Conservation (phyloP, 768 basidiomycete genomes). For the Gloeopeniophorella convolvens region DNA sequence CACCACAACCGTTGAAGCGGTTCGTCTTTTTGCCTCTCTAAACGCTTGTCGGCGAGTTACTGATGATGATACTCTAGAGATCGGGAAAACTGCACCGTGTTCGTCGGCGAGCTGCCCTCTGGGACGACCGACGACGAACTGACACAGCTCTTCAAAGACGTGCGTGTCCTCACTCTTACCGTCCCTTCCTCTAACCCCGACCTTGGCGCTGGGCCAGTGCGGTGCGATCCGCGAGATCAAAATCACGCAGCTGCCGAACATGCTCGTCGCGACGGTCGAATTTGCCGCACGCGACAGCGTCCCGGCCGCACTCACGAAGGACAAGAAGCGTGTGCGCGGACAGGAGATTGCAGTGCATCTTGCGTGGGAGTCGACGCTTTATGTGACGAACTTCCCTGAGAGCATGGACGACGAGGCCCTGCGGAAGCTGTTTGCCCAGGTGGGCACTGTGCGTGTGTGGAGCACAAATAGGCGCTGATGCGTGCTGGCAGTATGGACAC, state of each 20-base stretch:
- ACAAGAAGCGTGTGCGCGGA: conserved; percentile 79
- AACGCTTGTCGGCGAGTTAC: not conserved
- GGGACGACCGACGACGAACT: conserved; percentile 60
- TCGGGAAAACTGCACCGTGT: conserved; percentile 90
- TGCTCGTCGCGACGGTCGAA: conserved; percentile 81
- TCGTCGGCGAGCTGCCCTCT: conserved; percentile 65
- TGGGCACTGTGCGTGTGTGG: conserved; percentile 28
- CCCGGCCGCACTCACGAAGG: conserved; percentile 85
- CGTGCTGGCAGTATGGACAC: conserved; percentile 66
- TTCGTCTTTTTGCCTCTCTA: conserved; percentile 25
- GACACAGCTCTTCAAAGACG: conserved; percentile 77
- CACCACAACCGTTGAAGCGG: conserved; percentile 53
- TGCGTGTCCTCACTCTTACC: conserved; percentile 26
- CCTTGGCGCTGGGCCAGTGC: conserved; percentile 58
- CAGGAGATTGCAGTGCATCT: conserved; percentile 80
- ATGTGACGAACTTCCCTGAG: conserved; percentile 94
- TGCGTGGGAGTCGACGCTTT: conserved; percentile 91
- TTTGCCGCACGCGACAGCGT: conserved; percentile 78
- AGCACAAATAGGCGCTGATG: conserved; percentile 4
- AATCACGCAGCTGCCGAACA: conserved; percentile 51
- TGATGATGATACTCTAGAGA: conserved; percentile 46
- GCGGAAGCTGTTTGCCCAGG: conserved; percentile 71
- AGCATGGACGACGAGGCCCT: conserved; percentile 70
- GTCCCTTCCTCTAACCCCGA: conserved; percentile 19
- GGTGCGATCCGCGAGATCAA: conserved; percentile 83